phyloP scores from a whole-genome alignment of 1,139 yeast species.

The Candida glucosophila region DNA sequence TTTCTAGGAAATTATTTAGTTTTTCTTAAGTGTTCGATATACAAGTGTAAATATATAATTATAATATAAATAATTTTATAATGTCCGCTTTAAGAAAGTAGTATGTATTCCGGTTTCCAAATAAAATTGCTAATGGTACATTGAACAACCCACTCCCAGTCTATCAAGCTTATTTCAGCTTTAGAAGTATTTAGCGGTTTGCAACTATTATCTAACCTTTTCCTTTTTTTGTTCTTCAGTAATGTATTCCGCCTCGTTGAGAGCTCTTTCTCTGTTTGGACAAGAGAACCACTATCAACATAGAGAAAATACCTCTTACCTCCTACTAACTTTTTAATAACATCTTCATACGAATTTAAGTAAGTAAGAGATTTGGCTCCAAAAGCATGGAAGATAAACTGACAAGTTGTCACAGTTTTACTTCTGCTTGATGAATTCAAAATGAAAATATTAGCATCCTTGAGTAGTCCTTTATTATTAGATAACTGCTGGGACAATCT shows the following conservation, averaged over 20 bases:
- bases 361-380: conserved; percentile 30
- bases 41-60: neutral
- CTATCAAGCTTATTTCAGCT: conserved; percentile 15
- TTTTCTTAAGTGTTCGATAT: conserved; percentile 8
- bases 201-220: neutral
- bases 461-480: conserved; percentile 28
- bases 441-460: conserved; percentile 21
- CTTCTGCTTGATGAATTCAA: conserved; percentile 13
- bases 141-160: conserved; percentile 76
- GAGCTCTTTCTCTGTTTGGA: too few species aligned
- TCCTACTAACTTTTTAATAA: too few species aligned
- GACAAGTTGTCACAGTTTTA: conserved; percentile 26
- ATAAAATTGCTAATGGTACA: conserved; percentile 46
- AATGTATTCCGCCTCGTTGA: too few species aligned
- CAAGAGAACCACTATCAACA: conserved; percentile 15
- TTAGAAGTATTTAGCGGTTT: conserved; percentile 1
- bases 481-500: conserved; percentile 26
- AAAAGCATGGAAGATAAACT: conserved; percentile 38
- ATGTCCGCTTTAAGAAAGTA: conserved; percentile 1
- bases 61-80: conserved; percentile 1
- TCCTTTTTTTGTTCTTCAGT: too few species aligned
- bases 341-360: too few species aligned
- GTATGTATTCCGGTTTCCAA: conserved; percentile 11
- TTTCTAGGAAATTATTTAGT: conserved; percentile 31
- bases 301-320: conserved; percentile 13